Conservation (phyloP, 306 rosid genomes). For the Acacia confusa region DNA sequence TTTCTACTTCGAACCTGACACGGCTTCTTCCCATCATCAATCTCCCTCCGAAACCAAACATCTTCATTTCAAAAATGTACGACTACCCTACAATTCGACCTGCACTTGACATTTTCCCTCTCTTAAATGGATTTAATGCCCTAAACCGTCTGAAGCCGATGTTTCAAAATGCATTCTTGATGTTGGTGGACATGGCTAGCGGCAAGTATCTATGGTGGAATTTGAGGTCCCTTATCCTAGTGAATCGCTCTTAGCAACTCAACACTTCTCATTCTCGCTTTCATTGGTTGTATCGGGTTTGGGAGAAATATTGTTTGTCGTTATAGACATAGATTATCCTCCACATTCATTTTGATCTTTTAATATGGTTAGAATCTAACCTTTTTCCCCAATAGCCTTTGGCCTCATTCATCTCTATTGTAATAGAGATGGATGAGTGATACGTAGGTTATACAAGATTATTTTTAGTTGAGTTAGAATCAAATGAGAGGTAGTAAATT, state of each 20-base stretch:
- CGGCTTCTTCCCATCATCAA: neutral
- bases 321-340: neutral
- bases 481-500: no score
- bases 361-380: no score
- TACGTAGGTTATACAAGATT: no score
- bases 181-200: slow-evolving; percentile 75
- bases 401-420: no score
- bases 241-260: slow-evolving; percentile 24
- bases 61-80: slow-evolving; percentile 39
- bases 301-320: neutral
- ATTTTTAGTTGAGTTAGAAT: no score
- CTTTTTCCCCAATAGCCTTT: no score
- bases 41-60: slow-evolving; percentile 24
- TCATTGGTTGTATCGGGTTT: neutral
- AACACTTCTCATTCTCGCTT: neutral
- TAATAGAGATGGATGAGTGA: no score
- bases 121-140: neutral
- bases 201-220: slow-evolving; percentile 80
- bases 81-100: neutral
- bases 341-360: neutral
- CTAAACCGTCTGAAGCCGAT: neutral
- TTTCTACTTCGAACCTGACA: slow-evolving; percentile 38
- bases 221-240: slow-evolving; percentile 36
- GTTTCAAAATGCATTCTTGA: slow-evolving; percentile 60
- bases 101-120: no score